Base-by-base conservation (phyloP, 2,329 filamentous ascomycete genomes). In the Tolypocladium pustulatum region DNA sequence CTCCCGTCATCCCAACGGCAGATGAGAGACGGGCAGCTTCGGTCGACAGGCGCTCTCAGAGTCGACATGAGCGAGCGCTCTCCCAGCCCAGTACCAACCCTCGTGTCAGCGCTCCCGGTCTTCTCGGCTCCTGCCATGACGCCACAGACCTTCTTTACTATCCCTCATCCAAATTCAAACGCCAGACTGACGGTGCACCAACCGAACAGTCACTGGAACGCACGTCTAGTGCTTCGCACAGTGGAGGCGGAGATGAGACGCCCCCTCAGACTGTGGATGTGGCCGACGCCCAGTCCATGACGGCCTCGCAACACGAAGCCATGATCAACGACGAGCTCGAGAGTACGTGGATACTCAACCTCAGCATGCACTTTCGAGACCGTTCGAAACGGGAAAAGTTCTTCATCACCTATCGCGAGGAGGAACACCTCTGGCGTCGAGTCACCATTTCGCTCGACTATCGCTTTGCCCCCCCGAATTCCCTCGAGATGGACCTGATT, bases 351-450 rank as follows among this genome's bases (percentile, higher is more conserved):
- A 97, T 99, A 61, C 78, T 99, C 65, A 99, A 99, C 69, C 81
- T 97, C 61, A 97, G 91, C 73, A 97, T 99, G 94, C 91, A 96
- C 72, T 99, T 97, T 72, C 85, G 92, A 60, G 94, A 99, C 74
- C 87, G 88, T 67, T 95, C 92, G 15, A 89, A 90, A 66, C 84
- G 93, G 51, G 94, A 99, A 72, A 99, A 99, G 72, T 97, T 97
- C 77, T 99, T 97, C 72, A 87, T 99, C 62, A 97, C 94, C 0
- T 99, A 90, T 71, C 90, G 91, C 54, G 88, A 96, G 71, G 82
- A 83, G 54, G 86, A 90, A 5, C 88, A 84, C 62, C 78, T 84
- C 61, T 96, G 92, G 90, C 85, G 91, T 58, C 83, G 93, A 55
- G 88, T 99, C 56, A 97, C 94, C 3, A 86, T 99, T 36, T 97